Conservation (phyloP, 805 yeast genomes). For the Myxozyma neotropica region DNA sequence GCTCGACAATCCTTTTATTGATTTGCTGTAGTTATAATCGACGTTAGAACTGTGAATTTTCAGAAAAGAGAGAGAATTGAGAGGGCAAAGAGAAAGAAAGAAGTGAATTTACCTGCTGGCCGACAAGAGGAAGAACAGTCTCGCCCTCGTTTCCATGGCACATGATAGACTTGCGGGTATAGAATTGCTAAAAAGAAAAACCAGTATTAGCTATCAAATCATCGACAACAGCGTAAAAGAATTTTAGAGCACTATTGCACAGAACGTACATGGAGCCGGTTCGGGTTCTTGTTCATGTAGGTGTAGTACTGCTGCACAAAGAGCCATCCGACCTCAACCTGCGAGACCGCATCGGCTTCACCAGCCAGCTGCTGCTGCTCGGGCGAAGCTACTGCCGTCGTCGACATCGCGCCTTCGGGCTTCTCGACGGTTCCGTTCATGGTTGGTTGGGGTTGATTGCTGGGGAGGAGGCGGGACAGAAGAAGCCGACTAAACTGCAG, state of each 20-base stretch:
- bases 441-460: background rate
- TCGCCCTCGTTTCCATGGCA: conserved; percentile 47
- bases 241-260: no score
- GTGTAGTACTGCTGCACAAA: conserved; percentile 48
- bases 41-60: background rate
- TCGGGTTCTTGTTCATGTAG: conserved; percentile 41
- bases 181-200: conserved; percentile 38
- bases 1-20: conserved; percentile 39
- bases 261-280: conserved; percentile 37
- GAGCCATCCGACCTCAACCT: conserved; percentile 44
- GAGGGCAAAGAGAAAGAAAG: background rate
- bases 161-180: conserved; percentile 43
- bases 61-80: background rate
- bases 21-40: conserved; percentile 34
- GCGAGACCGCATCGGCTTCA: conserved; percentile 24
- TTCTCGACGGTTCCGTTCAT: conserved; percentile 15
- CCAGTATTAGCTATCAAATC: no score
- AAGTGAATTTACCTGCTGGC: conserved; percentile 40
- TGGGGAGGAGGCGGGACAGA: background rate
- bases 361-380: conserved; percentile 6
- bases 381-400: background rate
- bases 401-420: background rate
- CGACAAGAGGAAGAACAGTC: conserved; percentile 36
- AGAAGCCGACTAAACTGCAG: background rate
- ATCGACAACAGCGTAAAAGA: no score